Base-by-base conservation (phyloP, 768 basidiomycete species). In the Leccinum variicolor region DNA sequence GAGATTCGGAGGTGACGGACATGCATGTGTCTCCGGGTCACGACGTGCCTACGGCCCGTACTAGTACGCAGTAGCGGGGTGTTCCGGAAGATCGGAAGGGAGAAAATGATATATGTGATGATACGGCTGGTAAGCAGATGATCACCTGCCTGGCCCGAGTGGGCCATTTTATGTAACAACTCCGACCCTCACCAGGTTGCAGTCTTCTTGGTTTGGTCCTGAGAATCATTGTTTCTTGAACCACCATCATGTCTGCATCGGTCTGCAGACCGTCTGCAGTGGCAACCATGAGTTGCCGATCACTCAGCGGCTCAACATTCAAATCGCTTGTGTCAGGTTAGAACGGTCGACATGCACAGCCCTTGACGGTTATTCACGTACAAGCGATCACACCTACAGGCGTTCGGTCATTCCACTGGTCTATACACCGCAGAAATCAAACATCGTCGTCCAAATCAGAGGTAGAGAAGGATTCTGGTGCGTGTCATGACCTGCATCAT, bases 401-500 rank as follows among this genome's bases (percentile, higher is more conserved):
- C 60, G 45, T 63, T 53, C 71, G 69, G 53, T 71, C 69, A 26
- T 71, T 74, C 59, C 69, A 73, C 52, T 64, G 59, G 57, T 72
- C 71, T 48, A 33, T 59, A 64, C 59, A 65, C 60, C 61, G 63
- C 64, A 62, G 64, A 62, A 64, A 62, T n/a, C 58, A 64, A 55
- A 26, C 54, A 2, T 45, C 59, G 33, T 4, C 59, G 13, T 54
- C 55, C 10, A 50, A 54, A 26, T n/a, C 56, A 51, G 66, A 63
- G 48, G 51, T 52, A 52, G 63, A 52, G 50, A 69, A 64, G 52
- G 62, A 64, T 63, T 61, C 67, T 50, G 72, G 71, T 74, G 51
- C 51, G 47, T 62, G 51, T 53, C 53, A 28, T 52, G n/a, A 17
- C 28, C 26, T 52, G 7, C 23, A 29, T 59, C 21, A 51, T 19